Evolutionary conservation across 768 basidiomycete species (phyloP), one percentile per base, ranked within the genome.

Genomic region (Crepidotus variabilis): DNA sequence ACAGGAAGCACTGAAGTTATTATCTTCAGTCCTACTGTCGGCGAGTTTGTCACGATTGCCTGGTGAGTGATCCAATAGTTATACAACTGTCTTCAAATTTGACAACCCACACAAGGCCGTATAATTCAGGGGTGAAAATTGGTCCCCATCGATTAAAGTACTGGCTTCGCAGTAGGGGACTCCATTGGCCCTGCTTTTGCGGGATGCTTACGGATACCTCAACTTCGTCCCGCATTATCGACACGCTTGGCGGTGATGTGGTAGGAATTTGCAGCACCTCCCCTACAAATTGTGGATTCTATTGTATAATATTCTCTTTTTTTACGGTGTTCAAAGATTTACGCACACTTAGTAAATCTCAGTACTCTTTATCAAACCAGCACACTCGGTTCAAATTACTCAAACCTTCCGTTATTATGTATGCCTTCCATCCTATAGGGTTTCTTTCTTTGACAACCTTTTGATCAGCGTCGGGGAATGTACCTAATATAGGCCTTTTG

Each of bases 111-210:
- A 21, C 39, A 36, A 36, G 51, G 33, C 51, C 51, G 20, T 52
- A 22, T 18, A 52, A 35, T 18, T n/a, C 51, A 24, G 51, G 33
- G 39, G 21, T 35, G 36, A 28, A 35, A 14, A 36, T 52, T 43
- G 22, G 39, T n/a, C 51, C 51, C 20, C 51, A 52, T 6, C 33
- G 51, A 9, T 13, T 52, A 16, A 52, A 36, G 23, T 33, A 28
- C 33, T 52, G 51, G 51, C 51, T 52, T 39, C 33, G 51, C 21
- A 52, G 39, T 21, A 33, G 51, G 33, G 51, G 51, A 13, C 47
- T 49, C 21, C 47, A 49, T n/a, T 49, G 51, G 51, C 51, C 36
- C 51, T 52, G 51, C 35, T 53, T 53, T 28, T 53, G 52, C 39
- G 39, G 35, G 14, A 33, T 53, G 6, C 21, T 36, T n/a, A 45